These are phyloP conservation scores for Salvia miltiorrhiza DNA, from an alignment of 257 asterid genomes.

Conservation along the genomic window DNA sequence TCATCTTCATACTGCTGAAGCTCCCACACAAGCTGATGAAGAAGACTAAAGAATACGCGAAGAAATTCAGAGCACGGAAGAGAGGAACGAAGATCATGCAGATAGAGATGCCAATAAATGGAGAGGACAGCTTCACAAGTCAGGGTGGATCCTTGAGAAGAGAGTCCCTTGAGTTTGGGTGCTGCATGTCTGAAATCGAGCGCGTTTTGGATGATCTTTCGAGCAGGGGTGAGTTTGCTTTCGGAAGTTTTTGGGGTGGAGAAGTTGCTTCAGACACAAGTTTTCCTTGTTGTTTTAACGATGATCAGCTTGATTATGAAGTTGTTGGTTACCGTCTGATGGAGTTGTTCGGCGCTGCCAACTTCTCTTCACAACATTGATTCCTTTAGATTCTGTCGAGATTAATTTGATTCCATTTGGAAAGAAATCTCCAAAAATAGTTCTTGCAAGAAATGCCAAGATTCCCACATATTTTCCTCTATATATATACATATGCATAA, in stretches of 20 bases:
- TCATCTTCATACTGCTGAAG: constrained; percentile 55
- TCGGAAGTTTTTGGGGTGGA: constrained; percentile 79
- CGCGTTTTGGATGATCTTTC: constrained; percentile 61
- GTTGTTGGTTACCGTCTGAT: constrained; percentile 43
- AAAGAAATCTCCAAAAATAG: constrained; percentile 12
- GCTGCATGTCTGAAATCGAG: constrained; percentile 72
- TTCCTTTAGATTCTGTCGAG: neutral
- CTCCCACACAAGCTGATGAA: constrained; percentile 49
- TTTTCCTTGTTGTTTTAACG: constrained; percentile 36
- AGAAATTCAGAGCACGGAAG: constrained; percentile 36
- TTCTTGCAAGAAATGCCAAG: neutral
- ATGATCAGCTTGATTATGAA: constrained; percentile 51
- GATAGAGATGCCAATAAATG: constrained; percentile 21
- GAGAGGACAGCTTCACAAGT: constrained; percentile 32
- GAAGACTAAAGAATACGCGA: constrained; percentile 44
- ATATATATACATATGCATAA: neutral
- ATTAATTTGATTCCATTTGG: neutral
- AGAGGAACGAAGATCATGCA: constrained; percentile 24
- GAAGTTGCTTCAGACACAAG: constrained; percentile 28
- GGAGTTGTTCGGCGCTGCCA: constrained; percentile 45
- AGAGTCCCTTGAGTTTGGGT: constrained; percentile 24
- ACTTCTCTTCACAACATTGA: constrained; percentile 17
- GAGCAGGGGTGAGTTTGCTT: constrained; percentile 66
- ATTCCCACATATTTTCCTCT: no score
- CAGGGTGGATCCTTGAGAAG: constrained; percentile 30